Percentiles rank a stretch among this genome's conserved stretches.
phyloP scores from a whole-genome alignment of 495 filamentous ascomycete species.

The Glonium stellatum region DNA sequence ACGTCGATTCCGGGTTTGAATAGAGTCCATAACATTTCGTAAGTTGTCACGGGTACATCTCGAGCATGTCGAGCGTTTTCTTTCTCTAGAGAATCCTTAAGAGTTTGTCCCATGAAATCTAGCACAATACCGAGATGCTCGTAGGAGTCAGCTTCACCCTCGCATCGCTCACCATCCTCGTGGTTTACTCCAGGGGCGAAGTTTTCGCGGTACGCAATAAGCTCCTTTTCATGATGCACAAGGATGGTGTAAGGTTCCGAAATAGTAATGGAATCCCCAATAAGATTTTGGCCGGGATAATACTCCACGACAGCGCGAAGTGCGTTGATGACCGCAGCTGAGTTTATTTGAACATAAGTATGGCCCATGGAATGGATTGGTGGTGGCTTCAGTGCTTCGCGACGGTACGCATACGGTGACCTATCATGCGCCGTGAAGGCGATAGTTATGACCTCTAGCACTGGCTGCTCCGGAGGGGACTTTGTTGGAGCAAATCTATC shows the following conservation, averaged over 20 bases:
- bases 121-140: slow-evolving; percentile 27
- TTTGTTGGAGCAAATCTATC: slow-evolving; percentile 13
- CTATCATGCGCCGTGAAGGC: slow-evolving; percentile 15
- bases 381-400: slow-evolving; percentile 11
- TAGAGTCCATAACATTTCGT: slow-evolving; percentile 30
- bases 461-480: slow-evolving; percentile 17
- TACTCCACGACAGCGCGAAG: slow-evolving; percentile 22
- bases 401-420: slow-evolving; percentile 10
- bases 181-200: slow-evolving; percentile 16
- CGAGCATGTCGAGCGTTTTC: slow-evolving; percentile 25
- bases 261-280: slow-evolving; percentile 17
- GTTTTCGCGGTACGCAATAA: slow-evolving; percentile 20
- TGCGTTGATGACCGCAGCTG: slow-evolving; percentile 22
- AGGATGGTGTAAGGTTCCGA: slow-evolving; percentile 26
- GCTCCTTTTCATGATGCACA: slow-evolving; percentile 28
- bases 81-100: slow-evolving; percentile 17
- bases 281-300: slow-evolving; percentile 22
- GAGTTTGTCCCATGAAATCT: slow-evolving; percentile 11
- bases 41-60: slow-evolving; percentile 20
- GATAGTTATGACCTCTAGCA: slow-evolving; percentile 18
- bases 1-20: slow-evolving; percentile 26
- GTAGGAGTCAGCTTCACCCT: slow-evolving; percentile 18
- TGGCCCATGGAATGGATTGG: slow-evolving; percentile 24
- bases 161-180: slow-evolving; percentile 7
- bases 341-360: slow-evolving; percentile 23